These are phyloP conservation scores for Paraphaeosphaeria sporulosa DNA, from an alignment of 2,329 filamentous ascomycete genomes.

Conservation along the genomic window DNA sequence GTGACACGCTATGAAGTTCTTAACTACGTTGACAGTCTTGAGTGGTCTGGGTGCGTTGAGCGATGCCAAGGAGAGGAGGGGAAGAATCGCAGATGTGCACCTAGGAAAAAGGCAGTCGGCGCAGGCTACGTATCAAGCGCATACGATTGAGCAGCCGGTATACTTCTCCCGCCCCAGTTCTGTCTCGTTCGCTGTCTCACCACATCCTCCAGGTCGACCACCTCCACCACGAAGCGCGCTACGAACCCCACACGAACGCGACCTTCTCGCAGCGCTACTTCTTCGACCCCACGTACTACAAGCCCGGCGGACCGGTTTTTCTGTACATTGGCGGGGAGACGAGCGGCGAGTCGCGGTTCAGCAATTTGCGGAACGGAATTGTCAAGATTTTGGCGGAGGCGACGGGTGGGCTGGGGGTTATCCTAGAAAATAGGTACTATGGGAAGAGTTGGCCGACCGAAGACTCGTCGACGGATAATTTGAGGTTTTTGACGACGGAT, in stretches of 20 bases:
- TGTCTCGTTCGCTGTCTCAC: background rate
- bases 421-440: slow-evolving; percentile 62
- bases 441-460: slow-evolving; percentile 59
- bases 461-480: slow-evolving; percentile 57
- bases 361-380: slow-evolving; percentile 54
- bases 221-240: slow-evolving; percentile 52
- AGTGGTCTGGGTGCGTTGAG: background rate
- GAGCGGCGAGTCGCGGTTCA: slow-evolving; percentile 48
- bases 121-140: slow-evolving; percentile 27
- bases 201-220: slow-evolving; percentile 52
- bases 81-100: background rate
- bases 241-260: slow-evolving; percentile 53
- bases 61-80: background rate
- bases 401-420: slow-evolving; percentile 62
- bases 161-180: background rate
- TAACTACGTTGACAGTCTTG: background rate
- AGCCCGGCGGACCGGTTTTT: slow-evolving; percentile 61
- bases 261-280: slow-evolving; percentile 65
- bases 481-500: slow-evolving; percentile 60
- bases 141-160: slow-evolving; percentile 38
- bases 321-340: slow-evolving; percentile 59
- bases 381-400: slow-evolving; percentile 63
- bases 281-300: slow-evolving; percentile 62
- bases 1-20: background rate
- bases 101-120: slow-evolving; percentile 23